These are phyloP conservation scores for Stagonosporopsis rhizophila DNA, from an alignment of 2,329 filamentous ascomycete species.

Conservation along the genomic window DNA sequence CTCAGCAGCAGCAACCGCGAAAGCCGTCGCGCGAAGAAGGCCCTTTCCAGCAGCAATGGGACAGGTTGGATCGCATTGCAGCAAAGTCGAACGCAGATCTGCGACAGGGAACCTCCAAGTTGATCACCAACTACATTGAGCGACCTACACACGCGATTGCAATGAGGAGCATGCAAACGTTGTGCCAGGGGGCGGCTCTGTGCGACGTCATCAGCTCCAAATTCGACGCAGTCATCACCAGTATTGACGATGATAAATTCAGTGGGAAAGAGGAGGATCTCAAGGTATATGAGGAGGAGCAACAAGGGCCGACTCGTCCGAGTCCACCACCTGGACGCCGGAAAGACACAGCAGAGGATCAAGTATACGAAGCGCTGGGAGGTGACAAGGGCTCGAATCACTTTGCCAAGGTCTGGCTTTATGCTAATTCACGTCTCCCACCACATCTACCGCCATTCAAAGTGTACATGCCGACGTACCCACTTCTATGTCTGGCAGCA, in stretches of 20 bases:
- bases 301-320: conserved; percentile 22
- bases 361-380: conserved; percentile 23
- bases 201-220: conserved; percentile 68
- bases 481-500: conserved; percentile 78
- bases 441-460: conserved; percentile 70
- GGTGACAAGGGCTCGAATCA: conserved; percentile 40
- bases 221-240: conserved; percentile 73
- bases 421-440: conserved; percentile 78
- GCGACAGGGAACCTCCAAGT: conserved; percentile 35
- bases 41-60: conserved; percentile 37
- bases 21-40: conserved; percentile 27
- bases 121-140: conserved; percentile 42
- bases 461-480: conserved; percentile 78
- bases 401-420: conserved; percentile 79
- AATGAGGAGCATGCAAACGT: conserved; percentile 45
- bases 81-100: conserved; percentile 40
- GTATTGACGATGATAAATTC: conserved; percentile 71
- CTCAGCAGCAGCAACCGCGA: conserved; percentile 15
- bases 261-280: conserved; percentile 62
- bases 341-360: conserved; percentile 22
- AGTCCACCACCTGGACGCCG: conserved; percentile 25
- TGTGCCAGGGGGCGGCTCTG: conserved; percentile 53
- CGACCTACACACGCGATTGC: conserved; percentile 37
- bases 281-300: conserved; percentile 30
- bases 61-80: conserved; percentile 39